phyloP scores from a whole-genome alignment of 1,284 basidiomycete genomes.

The Heterobasidion annosum region DNA sequence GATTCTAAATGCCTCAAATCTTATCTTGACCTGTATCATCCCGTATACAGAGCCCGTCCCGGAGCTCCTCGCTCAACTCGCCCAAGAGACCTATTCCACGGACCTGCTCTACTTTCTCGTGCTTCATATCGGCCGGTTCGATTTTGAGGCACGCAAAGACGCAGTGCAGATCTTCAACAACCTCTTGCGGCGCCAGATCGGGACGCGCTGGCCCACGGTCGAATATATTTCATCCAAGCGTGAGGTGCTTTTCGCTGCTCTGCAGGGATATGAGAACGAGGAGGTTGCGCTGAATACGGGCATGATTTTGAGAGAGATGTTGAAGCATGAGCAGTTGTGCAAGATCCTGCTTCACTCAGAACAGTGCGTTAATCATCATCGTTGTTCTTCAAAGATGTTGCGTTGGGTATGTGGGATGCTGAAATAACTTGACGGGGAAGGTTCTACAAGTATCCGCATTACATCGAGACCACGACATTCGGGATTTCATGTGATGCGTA shows the following conservation, averaged over 20 bases:
- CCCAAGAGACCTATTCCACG: constrained; percentile 91
- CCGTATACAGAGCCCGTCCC: constrained; percentile 60
- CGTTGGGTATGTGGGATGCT: not conserved
- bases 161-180: constrained; percentile 96
- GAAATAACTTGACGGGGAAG: constrained; percentile 33
- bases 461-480: constrained; percentile 97
- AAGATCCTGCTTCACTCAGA: constrained; percentile 91
- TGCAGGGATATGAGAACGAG: constrained; percentile 89
- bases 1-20: not conserved
- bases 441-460: constrained; percentile 95
- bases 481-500: constrained; percentile 98
- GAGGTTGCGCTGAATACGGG: constrained; percentile 97
- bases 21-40: not conserved
- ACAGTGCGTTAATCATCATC: constrained; percentile 49
- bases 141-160: constrained; percentile 96
- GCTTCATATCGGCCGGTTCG: constrained; percentile 76
- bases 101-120: constrained; percentile 84
- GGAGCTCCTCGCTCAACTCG: constrained; percentile 85
- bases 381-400: not conserved
- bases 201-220: constrained; percentile 88
- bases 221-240: constrained; percentile 85
- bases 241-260: constrained; percentile 83
- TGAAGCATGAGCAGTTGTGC: constrained; percentile 86
- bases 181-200: constrained; percentile 92
- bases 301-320: constrained; percentile 97